Base-by-base conservation (phyloP, 306 rosid genomes). In the Ormosia semicastrata region DNA sequence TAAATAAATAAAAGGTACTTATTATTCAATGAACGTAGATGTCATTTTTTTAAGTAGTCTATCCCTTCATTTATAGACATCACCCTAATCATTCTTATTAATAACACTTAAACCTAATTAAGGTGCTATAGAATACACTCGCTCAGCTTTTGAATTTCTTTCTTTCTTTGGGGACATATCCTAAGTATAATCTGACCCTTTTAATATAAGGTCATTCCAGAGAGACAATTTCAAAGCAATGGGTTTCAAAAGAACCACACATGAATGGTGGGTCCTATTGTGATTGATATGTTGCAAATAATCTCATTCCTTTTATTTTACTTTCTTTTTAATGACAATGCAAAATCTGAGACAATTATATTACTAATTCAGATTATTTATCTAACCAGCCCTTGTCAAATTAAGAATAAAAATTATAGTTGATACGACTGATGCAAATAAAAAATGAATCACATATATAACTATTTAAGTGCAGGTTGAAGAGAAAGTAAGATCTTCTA, bases 341-440 rank as follows among this genome's bases (percentile, higher is more conserved):
- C 36, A 72, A 29, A 52, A 53, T 54, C 6, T 10, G 49, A 72
- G 29, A 30, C 18, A 68, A 70, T 12, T 71, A 36, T 18, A 32
- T 13, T 18, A 74, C 60, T 9, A 39, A 2, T 10, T 10, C 4
- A 36, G 33, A 37, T 39, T 37, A 40, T 18, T 57, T 41, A 57
- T 12, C 15, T 36, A 66, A 65, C 40, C 8, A 13, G n/a, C 7
- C 46, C 34, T 47, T 72, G 34, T 15, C 43, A 24, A 53, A 56
- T 13, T 47, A 12, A n/a, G 7, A 44, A 57, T 0, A 47, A 15
- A 53, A 57, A 12, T 15, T 37, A 3, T 58, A 41, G 13, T 47
- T 46, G 56, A 5, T 40, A 73, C 14, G 50, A 71, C 10, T 49
- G 74, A 67, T 57, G 82, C 39, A 68, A 85, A 17, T 41, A 5